Evolutionary conservation across 352 stramenopile species (phyloP), one percentile per base, ranked within the genome.

Genomic region (Thalassiosira allenii): DNA sequence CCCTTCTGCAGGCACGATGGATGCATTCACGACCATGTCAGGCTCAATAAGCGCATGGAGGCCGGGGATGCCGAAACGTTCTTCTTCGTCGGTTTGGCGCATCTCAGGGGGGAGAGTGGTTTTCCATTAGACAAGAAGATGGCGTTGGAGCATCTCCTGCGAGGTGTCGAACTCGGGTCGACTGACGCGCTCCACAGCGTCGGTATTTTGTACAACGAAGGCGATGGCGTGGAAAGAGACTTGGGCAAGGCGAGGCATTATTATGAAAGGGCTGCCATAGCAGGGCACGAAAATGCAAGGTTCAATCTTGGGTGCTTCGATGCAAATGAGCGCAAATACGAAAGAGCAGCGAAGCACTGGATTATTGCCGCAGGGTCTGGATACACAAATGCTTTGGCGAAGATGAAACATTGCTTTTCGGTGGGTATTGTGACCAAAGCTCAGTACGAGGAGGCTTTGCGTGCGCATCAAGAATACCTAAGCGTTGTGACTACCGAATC

Each of bases 171-270:
- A n/a, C n/a, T n/a, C n/a, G n/a, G n/a, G n/a, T n/a, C n/a, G n/a
- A n/a, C n/a, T n/a, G n/a, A n/a, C n/a, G n/a, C n/a, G n/a, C n/a
- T n/a, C n/a, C n/a, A n/a, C n/a, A n/a, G n/a, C n/a, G n/a, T n/a
- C n/a, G n/a, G n/a, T n/a, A n/a, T n/a, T n/a, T n/a, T n/a, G n/a
- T 53, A 53, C 27, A n/a, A 11, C 27, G 11, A 2, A 12, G 52
- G 52, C 12, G 4, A 61, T 37, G 52, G 52, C 20, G 22, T 67
- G 49, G 58, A 67, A 34, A 27, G 25, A 34, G 41, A 67, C 14
- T 5, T 30, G 27, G 29, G 23, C 4, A 51, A 54, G 25, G 32
- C 23, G 25, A 33, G 49, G 58, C 27, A 67, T 17, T 17, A 67
- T 54, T 61, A 37, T 5, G 52, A 61, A 61, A 32, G 4, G 22